Evolutionary conservation across 2,329 filamentous ascomycete species (phyloP).

Genomic region (Periglandula ipomoeae): DNA sequence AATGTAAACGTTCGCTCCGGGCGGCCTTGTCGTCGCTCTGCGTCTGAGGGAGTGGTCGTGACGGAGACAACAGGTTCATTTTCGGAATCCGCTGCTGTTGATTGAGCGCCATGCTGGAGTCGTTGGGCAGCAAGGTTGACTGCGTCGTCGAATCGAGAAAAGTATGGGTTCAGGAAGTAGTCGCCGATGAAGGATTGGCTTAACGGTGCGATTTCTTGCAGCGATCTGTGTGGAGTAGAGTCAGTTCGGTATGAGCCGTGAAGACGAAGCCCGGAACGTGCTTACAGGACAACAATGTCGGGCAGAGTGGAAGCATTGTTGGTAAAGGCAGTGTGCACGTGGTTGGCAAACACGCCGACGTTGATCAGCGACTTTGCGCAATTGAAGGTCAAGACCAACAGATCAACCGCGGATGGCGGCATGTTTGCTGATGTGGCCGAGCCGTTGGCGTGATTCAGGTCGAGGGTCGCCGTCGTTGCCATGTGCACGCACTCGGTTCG

Average conservation of each 20-base stretch:
- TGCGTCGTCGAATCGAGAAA: constrained; percentile 60
- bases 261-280: background rate
- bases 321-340: constrained; percentile 54
- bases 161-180: constrained; percentile 67
- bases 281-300: constrained; percentile 48
- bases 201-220: constrained; percentile 87
- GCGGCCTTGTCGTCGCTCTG: constrained; percentile 2
- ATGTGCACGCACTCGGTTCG: background rate
- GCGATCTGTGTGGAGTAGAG: constrained; percentile 41
- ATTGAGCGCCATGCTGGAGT: constrained; percentile 14
- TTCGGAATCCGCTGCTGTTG: background rate
- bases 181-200: constrained; percentile 78
- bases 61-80: constrained; percentile 9
- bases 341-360: constrained; percentile 57
- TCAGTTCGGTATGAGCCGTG: background rate
- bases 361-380: constrained; percentile 67
- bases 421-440: constrained; percentile 11
- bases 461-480: constrained; percentile 5
- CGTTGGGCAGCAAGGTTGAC: constrained; percentile 58
- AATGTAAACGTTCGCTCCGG: constrained; percentile 51
- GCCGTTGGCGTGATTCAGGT: constrained; percentile 3
- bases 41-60: constrained; percentile 4
- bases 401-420: constrained; percentile 46
- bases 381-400: constrained; percentile 85
- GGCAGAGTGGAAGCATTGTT: constrained; percentile 38